A percentile compares a stretch with the other conserved stretches of the same genome.
Conservation (phyloP, 1,284 basidiomycete species). For the Violaceomyces palustris region DNA sequence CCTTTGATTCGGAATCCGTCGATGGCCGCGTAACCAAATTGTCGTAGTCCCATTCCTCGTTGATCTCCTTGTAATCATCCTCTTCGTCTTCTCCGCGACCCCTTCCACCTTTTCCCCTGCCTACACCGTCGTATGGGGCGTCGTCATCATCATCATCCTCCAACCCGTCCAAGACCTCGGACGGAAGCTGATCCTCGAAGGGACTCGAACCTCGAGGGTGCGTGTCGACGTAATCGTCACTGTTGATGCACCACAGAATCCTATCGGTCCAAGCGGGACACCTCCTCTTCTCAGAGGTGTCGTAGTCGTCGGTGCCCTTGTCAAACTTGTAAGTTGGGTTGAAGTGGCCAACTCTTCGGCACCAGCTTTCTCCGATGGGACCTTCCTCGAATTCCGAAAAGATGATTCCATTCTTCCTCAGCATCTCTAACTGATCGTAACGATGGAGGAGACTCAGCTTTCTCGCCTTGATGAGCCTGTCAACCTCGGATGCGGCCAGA, state of each 20-base stretch:
- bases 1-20: no score
- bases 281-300: conserved; percentile 90
- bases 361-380: conserved; percentile 66
- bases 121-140: not conserved
- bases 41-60: not conserved
- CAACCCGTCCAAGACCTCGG: conserved; percentile 18
- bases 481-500: conserved; percentile 74
- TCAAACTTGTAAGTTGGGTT: conserved; percentile 85
- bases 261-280: conserved; percentile 81
- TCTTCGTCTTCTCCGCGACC: not conserved
- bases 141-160: conserved; percentile 3
- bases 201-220: no score
- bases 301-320: conserved; percentile 70
- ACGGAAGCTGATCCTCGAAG: not conserved
- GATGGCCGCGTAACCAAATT: not conserved
- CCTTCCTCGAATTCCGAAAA: conserved; percentile 86
- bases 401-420: conserved; percentile 52
- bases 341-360: no score
- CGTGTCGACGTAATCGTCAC: no score
- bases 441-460: conserved; percentile 60
- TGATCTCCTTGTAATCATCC: not conserved
- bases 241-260: conserved; percentile 62
- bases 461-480: conserved; percentile 51
- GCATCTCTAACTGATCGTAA: conserved; percentile 60
- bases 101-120: not conserved